phyloP scores from a whole-genome alignment of 164 flowering plant genomes.

The Umbellularia californica region DNA sequence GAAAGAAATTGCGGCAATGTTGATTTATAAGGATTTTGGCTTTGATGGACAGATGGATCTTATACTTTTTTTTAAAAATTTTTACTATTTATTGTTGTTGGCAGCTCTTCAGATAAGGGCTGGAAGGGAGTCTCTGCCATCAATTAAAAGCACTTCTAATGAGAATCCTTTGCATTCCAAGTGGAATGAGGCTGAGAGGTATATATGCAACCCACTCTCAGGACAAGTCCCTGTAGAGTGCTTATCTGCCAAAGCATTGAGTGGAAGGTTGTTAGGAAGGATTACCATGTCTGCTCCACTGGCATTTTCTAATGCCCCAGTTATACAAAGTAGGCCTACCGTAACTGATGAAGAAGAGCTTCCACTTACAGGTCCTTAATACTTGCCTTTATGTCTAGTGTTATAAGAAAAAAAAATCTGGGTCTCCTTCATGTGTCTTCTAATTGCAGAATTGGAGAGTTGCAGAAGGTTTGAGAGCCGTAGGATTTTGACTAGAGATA shows the following conservation, averaged over 20 bases:
- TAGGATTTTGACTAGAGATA: conserved; percentile 49
- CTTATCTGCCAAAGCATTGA: conserved; percentile 68
- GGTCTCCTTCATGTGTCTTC: neutral
- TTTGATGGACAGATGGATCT: neutral
- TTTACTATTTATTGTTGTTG: neutral
- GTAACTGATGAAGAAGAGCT: conserved; percentile 14
- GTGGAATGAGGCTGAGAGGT: conserved; percentile 92
- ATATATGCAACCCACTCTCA: conserved; percentile 80
- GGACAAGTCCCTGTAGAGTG: conserved; percentile 89
- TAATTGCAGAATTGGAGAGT: conserved; percentile 24
- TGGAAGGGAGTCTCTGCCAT: conserved; percentile 61
- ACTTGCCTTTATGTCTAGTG: neutral
- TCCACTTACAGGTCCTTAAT: conserved; percentile 28
- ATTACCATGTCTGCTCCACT: conserved; percentile 84
- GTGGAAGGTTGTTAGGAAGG: conserved; percentile 44
- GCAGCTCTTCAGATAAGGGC: conserved; percentile 71
- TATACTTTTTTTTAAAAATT: neutral
- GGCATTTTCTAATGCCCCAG: conserved; percentile 31
- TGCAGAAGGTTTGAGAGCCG: neutral
- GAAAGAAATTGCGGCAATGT: neutral
- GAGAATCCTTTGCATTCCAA: conserved; percentile 72
- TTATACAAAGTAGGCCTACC: conserved; percentile 21
- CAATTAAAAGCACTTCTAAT: conserved; percentile 25
- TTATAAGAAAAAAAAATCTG: neutral
- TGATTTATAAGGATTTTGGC: neutral